phyloP scores from a whole-genome alignment of 495 filamentous ascomycete genomes.

The Hapsidospora chrysogenum region DNA sequence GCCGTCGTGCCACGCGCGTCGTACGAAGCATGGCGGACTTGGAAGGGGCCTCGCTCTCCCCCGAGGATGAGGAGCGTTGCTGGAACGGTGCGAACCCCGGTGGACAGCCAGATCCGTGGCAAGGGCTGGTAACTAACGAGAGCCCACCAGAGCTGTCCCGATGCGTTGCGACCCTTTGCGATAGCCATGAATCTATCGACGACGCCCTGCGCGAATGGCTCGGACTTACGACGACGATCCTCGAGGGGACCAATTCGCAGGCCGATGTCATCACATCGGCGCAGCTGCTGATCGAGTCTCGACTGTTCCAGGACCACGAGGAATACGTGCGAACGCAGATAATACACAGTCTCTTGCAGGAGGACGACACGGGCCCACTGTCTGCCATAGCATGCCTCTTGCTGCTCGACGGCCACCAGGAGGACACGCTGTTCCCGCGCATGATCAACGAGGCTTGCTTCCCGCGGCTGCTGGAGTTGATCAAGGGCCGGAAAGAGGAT shows the following conservation, averaged over 20 bases:
- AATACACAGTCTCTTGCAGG: slow-evolving; percentile 79
- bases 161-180: slow-evolving; percentile 56
- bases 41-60: slow-evolving; percentile 35
- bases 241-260: slow-evolving; percentile 67
- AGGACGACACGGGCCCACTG: slow-evolving; percentile 63
- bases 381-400: slow-evolving; percentile 75
- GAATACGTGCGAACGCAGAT: slow-evolving; percentile 90
- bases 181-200: slow-evolving; percentile 65
- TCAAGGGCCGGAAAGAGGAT: slow-evolving; percentile 38
- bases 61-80: slow-evolving; percentile 82
- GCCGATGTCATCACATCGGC: slow-evolving; percentile 74
- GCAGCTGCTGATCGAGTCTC: slow-evolving; percentile 61
- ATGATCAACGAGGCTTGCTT: slow-evolving; percentile 82
- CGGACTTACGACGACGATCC: slow-evolving; percentile 57
- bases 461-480: slow-evolving; percentile 64
- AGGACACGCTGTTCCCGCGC: slow-evolving; percentile 64
- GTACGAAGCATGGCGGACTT: slow-evolving; percentile 34
- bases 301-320: slow-evolving; percentile 52
- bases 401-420: slow-evolving; percentile 72
- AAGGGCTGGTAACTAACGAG: too few relatives aligned
- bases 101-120: too few relatives aligned
- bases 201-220: slow-evolving; percentile 73
- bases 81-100: slow-evolving; percentile 55
- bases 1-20: background rate
- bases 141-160: slow-evolving; percentile 53